phyloP scores from a whole-genome alignment of 2,329 filamentous ascomycete genomes.

The Colletotrichum somersetense region DNA sequence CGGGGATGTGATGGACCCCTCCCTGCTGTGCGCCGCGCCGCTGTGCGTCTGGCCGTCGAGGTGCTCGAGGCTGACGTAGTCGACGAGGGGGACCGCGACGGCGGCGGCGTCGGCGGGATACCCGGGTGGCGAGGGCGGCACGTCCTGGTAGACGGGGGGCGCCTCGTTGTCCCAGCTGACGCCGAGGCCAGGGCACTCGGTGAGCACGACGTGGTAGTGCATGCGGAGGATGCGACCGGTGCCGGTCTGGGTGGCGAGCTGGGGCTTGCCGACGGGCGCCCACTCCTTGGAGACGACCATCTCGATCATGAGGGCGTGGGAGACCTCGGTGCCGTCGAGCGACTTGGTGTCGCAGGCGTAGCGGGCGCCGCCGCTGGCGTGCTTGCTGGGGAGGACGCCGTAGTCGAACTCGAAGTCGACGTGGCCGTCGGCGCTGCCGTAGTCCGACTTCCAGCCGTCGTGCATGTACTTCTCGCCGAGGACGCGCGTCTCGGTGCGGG shows the following conservation, averaged over 20 bases:
- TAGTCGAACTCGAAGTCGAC: slow-evolving; percentile 89
- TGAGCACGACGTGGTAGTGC: slow-evolving; percentile 87
- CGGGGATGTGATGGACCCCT: slow-evolving; percentile 26
- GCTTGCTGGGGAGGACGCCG: slow-evolving; percentile 57
- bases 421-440: slow-evolving; percentile 64
- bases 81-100: slow-evolving; percentile 50
- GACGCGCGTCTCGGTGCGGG: slow-evolving; percentile 80
- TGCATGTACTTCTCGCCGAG: slow-evolving; percentile 87
- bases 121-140: slow-evolving; percentile 85
- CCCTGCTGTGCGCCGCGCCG: slow-evolving; percentile 29
- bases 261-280: slow-evolving; percentile 75
- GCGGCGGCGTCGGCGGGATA: slow-evolving; percentile 63
- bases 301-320: slow-evolving; percentile 89
- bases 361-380: slow-evolving; percentile 59
- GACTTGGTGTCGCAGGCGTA: slow-evolving; percentile 84
- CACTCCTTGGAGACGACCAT: slow-evolving; percentile 96
- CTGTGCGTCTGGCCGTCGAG: slow-evolving; percentile 46
- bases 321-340: slow-evolving; percentile 80
- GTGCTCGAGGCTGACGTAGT: slow-evolving; percentile 57
- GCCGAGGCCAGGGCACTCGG: slow-evolving; percentile 85
- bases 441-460: slow-evolving; percentile 88
- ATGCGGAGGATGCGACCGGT: slow-evolving; percentile 92
- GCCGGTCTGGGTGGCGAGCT: slow-evolving; percentile 84
- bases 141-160: slow-evolving; percentile 93
- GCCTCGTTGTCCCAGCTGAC: slow-evolving; percentile 98